phyloP scores from a whole-genome alignment of 176 grass and related monocot genomes.

The Olyra latifolia region DNA sequence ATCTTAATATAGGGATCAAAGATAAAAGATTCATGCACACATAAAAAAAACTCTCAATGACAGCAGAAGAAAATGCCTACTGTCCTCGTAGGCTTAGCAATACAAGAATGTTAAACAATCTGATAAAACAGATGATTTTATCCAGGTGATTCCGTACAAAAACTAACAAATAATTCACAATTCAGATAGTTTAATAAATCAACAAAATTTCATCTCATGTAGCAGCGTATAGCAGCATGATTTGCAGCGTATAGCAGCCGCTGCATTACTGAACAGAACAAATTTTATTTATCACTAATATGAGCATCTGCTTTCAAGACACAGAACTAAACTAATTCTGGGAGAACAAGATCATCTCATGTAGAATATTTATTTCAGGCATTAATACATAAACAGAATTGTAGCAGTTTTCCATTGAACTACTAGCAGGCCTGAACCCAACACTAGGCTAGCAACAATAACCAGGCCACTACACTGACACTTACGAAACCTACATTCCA shows the following conservation, averaged over 20 bases:
- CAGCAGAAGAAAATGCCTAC: too few species aligned
- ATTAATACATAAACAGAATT: too few species aligned
- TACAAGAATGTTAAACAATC: not conserved
- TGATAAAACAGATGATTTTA: slow-evolving; percentile 1
- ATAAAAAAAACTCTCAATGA: too few species aligned
- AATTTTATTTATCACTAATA: not conserved
- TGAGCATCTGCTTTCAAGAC: not conserved
- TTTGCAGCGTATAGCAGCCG: not conserved
- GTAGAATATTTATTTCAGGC: not conserved
- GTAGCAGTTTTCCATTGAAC: too few species aligned
- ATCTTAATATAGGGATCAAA: too few species aligned
- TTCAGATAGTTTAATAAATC: not conserved
- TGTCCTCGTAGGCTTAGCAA: too few species aligned
- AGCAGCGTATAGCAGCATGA: too few species aligned
- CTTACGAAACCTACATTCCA: not conserved
- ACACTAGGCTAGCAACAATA: too few species aligned
- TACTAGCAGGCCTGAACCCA: too few species aligned
- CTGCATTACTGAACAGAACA: slow-evolving; percentile 8
- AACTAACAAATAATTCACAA: not conserved
- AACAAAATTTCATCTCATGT: too few species aligned
- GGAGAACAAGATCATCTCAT: not conserved
- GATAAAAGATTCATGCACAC: too few species aligned
- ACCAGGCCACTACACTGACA: too few species aligned
- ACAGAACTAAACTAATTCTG: not conserved
- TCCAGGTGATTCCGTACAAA: slow-evolving; percentile 16